Base-by-base conservation (phyloP, 2,329 filamentous ascomycete species). In the Scedosporium boydii region DNA sequence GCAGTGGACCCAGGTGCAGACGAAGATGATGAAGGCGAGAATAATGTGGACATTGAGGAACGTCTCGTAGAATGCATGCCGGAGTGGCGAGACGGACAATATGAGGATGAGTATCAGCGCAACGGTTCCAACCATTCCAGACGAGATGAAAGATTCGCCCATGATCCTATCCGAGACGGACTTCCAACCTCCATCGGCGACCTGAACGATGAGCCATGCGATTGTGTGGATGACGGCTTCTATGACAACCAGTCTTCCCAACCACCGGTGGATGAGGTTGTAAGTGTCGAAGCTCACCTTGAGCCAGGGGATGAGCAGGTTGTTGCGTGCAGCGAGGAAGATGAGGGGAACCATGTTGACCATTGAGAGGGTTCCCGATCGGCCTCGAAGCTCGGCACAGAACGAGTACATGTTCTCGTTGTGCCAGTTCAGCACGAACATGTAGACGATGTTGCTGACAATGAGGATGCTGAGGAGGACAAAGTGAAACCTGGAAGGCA, bases 11-110 rank as follows among this genome's bases (percentile, higher is more conserved):
- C 87, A 95, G 7, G 93, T 86, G 69, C 87, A 87, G 63, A 84
- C 79, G 59, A 97, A 83, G 58, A 80, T 78, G 61, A 90, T 71
- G 42, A 88, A 74, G 46, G 87, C 91, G 59, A 96, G 77, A 44
- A 90, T 73, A 68, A 96, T 92, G 76, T 98, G 95, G 34, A 88
- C 76, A 71, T 90, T 91, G 68, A 98, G 82, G 77, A 99, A 99
- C 1, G 91, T 96, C 77, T 99, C 95, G 77, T 99, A 99, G 73
- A 96, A 97, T 46, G 93, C 92, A 74, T 97, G 93, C 65, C 95
- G 87, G 60, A 99, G 71, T 0, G 92, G 88, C 2, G 91, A 93
- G 61, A 89, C 78, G 9, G 91, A 88, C 29, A 88, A 78, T 60
- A 96, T 69, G 61, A 89, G 70, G 56, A 98, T 79, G 55, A 89